Base-by-base conservation (phyloP, 768 basidiomycete species). In the Mrakia hoshinonis region DNA sequence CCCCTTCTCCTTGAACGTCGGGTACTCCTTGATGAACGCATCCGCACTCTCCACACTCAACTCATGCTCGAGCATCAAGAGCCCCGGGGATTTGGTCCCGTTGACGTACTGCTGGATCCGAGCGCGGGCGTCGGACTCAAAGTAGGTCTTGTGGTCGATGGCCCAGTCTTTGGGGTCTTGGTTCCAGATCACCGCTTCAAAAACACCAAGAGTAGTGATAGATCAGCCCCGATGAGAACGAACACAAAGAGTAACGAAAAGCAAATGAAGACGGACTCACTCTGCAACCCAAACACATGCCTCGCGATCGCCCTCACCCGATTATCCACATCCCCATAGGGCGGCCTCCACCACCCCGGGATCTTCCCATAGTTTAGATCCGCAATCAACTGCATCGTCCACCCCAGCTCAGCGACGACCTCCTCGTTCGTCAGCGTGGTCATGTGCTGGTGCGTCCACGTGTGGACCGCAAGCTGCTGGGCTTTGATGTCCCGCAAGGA, bases 51-150 rank as follows among this genome's bases (percentile, higher is more conserved):
- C 78, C 49, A 84, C 80, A 43, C 83, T 83, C 38, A 87, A 81
- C 79, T 95, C 94, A 79, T 97, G 93, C 78, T 95, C 89, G 72
- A 95, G 83, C 68, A 91, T 82, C 73, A 91, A 82, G 29, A 93
- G 83, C 39, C 93, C 93, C 3, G 90, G 87, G 13, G 79, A 81
- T 78, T 92, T 91, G 64, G 89, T 81, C 39, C 87, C 89, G 82
- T 77, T 60, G 38, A 77, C 67, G 72, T 72, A 91, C 43, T 31
- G 18, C 18, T 49, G 29, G 20, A 66, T 48, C 4, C 10, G 7
- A 1, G 31, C 65, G 31, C 6, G 22, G 5, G 11, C 31, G 47
- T 36, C 29, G 11, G 46, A 18, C 11, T 66, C 51, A 5, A 48
- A 51, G 26, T 29, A 66, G 12, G 48, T 66, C 48, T 1, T 18